A percentile compares a stretch with the other conserved stretches of the same genome.
phyloP scores from a whole-genome alignment of 2,329 filamentous ascomycete genomes.

The Penicillium oxalicum region DNA sequence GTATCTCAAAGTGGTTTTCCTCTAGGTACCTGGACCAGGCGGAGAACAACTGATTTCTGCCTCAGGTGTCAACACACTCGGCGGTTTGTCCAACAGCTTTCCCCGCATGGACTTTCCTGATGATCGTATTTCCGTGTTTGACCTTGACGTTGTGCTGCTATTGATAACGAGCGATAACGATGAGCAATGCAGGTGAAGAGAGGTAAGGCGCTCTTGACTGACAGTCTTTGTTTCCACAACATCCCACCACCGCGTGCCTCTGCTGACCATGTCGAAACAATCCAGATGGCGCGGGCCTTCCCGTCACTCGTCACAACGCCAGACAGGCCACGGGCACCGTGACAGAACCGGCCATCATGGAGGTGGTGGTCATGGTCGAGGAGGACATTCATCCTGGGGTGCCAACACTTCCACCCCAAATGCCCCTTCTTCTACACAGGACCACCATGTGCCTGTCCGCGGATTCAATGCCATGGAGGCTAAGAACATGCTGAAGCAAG shows the following conservation, averaged over 20 bases:
- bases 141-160: neutral
- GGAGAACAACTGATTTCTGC: constrained; percentile 12
- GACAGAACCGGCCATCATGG: constrained; percentile 20
- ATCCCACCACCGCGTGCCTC: neutral
- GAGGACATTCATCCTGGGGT: constrained; percentile 28
- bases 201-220: constrained; percentile 20
- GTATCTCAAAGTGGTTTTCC: constrained; percentile 7
- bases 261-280: constrained; percentile 10
- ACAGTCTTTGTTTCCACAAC: neutral
- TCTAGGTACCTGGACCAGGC: constrained; percentile 18
- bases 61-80: constrained; percentile 17
- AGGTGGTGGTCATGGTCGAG: constrained; percentile 26
- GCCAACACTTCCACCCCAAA: constrained; percentile 25
- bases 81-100: constrained; percentile 17
- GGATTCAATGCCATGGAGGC: constrained; percentile 42
- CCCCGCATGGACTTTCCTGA: constrained; percentile 11
- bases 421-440: constrained; percentile 24
- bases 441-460: constrained; percentile 39
- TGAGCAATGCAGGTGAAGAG: constrained; percentile 35
- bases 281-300: constrained; percentile 38
- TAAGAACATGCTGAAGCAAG: constrained; percentile 37
- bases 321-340: constrained; percentile 28
- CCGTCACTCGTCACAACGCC: constrained; percentile 34
- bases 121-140: neutral
- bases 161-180: constrained; percentile 14